Conservation (phyloP, 208 protist genomes). For the Acanthamoeba healyi region DNA sequence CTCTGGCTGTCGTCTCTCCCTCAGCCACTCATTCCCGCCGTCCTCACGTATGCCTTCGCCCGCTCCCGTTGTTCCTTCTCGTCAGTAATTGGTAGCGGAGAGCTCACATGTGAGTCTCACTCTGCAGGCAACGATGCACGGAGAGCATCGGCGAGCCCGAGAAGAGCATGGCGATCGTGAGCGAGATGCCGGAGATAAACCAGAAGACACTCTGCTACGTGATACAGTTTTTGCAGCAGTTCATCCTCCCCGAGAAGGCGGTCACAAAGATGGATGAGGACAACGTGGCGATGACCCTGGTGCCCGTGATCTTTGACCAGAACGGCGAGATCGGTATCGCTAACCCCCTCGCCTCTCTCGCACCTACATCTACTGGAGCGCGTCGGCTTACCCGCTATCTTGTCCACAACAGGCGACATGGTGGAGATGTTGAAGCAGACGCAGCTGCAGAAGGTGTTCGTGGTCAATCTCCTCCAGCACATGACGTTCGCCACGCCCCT, state of each 20-base stretch:
- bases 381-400: background rate
- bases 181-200: constrained; percentile 46
- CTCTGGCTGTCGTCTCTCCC: constrained; percentile 24
- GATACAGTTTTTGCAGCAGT: constrained; percentile 58
- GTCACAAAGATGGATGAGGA: constrained; percentile 68
- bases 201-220: constrained; percentile 18
- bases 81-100: background rate
- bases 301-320: constrained; percentile 51
- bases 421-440: constrained; percentile 42
- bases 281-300: constrained; percentile 63
- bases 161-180: constrained; percentile 54
- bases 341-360: background rate
- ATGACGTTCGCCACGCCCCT: constrained; percentile 7
- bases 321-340: background rate
- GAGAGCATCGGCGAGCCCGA: constrained; percentile 59
- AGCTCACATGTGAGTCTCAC: background rate
- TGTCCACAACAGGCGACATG: background rate
- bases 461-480: constrained; percentile 48
- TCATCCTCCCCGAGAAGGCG: constrained; percentile 53
- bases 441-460: constrained; percentile 56
- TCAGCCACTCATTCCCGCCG: background rate
- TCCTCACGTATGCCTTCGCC: background rate
- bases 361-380: background rate
- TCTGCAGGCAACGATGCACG: constrained; percentile 39
- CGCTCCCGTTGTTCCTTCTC: background rate